Conservation (phyloP, 495 filamentous ascomycete genomes). For the Melanomma pulvis-pyrius region DNA sequence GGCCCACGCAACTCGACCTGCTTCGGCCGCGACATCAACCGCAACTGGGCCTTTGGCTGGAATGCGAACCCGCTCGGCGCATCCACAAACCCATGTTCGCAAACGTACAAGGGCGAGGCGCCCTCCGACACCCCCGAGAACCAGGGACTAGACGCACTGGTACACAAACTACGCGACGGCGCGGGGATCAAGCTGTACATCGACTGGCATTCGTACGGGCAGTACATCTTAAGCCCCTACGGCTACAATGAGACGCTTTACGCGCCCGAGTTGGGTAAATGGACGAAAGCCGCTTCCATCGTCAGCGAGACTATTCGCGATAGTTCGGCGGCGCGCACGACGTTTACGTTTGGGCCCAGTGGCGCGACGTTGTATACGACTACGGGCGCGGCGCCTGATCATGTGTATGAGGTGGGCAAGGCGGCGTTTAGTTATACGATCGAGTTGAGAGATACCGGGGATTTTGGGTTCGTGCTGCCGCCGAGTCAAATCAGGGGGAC, state of each 20-base stretch:
- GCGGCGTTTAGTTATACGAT: slow-evolving; percentile 59
- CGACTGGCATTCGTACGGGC: slow-evolving; percentile 63
- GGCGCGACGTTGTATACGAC: slow-evolving; percentile 61
- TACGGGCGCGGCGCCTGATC: slow-evolving; percentile 58
- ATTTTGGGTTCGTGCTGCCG: slow-evolving; percentile 60
- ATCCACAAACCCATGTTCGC: slow-evolving; percentile 55
- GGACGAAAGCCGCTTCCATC: slow-evolving; percentile 1
- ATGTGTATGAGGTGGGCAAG: slow-evolving; percentile 53
- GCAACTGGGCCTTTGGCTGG: slow-evolving; percentile 64
- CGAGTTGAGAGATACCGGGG: slow-evolving; percentile 55
- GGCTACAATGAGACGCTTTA: slow-evolving; percentile 52
- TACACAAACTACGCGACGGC: slow-evolving; percentile 43
- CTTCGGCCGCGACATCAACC: slow-evolving; percentile 64
- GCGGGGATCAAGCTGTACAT: slow-evolving; percentile 61
- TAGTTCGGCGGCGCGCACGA: slow-evolving; percentile 41
- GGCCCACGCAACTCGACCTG: slow-evolving; percentile 48
- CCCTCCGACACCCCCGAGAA: slow-evolving; percentile 56
- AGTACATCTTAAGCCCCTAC: slow-evolving; percentile 53
- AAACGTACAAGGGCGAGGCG: slow-evolving; percentile 56
- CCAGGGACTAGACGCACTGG: slow-evolving; percentile 47
- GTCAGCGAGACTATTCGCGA: slow-evolving; percentile 14
- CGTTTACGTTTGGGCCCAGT: slow-evolving; percentile 52
- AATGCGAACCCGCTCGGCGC: slow-evolving; percentile 49
- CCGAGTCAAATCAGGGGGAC: slow-evolving; percentile 56
- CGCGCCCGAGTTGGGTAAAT: slow-evolving; percentile 37